Evolutionary conservation across 148 eudicot genomes (phyloP), one percentile per base, ranked within the genome.

Genomic region (Vaccinium macrocarpon): DNA sequence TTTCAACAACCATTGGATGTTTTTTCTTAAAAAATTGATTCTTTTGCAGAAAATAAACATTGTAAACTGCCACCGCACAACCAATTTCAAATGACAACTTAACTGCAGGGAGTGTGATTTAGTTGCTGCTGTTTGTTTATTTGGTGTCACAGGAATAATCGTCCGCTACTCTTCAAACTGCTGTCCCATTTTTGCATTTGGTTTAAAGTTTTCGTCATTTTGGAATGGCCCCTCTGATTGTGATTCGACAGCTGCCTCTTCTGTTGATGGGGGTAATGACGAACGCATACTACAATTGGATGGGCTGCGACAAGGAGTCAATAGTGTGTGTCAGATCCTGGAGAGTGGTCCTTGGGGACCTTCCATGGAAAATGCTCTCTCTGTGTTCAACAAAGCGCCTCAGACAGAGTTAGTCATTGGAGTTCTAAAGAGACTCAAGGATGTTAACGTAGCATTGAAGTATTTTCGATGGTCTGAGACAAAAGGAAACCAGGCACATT

Each of bases 381-480:
- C 85, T 11, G 82, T 82, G 42, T 83, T 84, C 84, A 84, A 80
- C 82, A 90, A 86, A 62, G 90, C 83, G 12, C 94, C 91, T 77
- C 87, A 83, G 48, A 84, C 86, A 77, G 92, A 92, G 51, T 77
- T 90, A 78, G 93, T 95, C 10, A 88, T 93, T 82, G 90, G 92
- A 52, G 95, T 95, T 23, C 87, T 96, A 82, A 93, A 83, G 91
- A 91, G 90, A 84, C 86, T 96, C 82, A 92, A 91, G 78, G 92
- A 96, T 89, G 89, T 88, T 19, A 84, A 91, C 85, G 51, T 86
- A 82, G 97, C 97, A 81, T 77, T 95, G 61, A 90, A 88, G 68
- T 96, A 91, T 88, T 96, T 96, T 76, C 91, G 95, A 49, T 96
- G 99, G 98, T 88, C 91, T 13, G 97, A 95, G 90, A 91, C 79